Percentiles rank a stretch among this genome's conserved stretches.
Evolutionary conservation across 352 stramenopile genomes (phyloP).

Genomic region (Phytophthora uliginosa): DNA sequence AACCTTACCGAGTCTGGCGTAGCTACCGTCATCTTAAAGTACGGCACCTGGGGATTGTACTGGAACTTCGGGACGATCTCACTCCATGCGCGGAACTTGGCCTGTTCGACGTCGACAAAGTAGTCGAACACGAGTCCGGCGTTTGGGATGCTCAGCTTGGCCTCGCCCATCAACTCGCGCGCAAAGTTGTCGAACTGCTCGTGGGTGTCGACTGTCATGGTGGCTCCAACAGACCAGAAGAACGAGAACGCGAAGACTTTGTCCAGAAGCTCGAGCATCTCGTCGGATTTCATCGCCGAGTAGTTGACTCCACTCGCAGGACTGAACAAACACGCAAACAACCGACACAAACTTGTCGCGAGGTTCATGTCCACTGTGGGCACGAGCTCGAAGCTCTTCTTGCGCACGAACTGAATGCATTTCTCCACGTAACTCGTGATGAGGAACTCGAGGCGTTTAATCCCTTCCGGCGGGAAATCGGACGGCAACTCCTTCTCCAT

Average conservation of each 20-base stretch:
- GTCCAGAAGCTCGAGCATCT: slow-evolving; percentile 65
- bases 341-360: slow-evolving; percentile 84
- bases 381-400: slow-evolving; percentile 85
- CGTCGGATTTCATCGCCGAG: slow-evolving; percentile 39
- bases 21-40: slow-evolving; percentile 87
- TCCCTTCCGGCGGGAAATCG: slow-evolving; percentile 48
- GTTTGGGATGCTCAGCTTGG: slow-evolving; percentile 67
- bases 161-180: slow-evolving; percentile 61
- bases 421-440: slow-evolving; percentile 77
- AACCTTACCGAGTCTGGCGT: slow-evolving; percentile 82
- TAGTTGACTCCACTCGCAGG: slow-evolving; percentile 40
- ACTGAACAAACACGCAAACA: slow-evolving; percentile 89
- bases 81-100: slow-evolving; percentile 59
- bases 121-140: slow-evolving; percentile 88
- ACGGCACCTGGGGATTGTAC: slow-evolving; percentile 66
- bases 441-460: slow-evolving; percentile 54
- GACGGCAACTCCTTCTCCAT: slow-evolving; percentile 69
- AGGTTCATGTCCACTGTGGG: slow-evolving; percentile 93
- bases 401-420: slow-evolving; percentile 81
- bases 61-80: slow-evolving; percentile 79
- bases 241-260: slow-evolving; percentile 92
- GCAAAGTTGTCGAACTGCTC: slow-evolving; percentile 86
- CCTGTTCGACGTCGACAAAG: slow-evolving; percentile 76
- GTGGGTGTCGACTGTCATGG: slow-evolving; percentile 81
- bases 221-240: slow-evolving; percentile 93